Evolutionary conservation across 139 green algal genomes (phyloP).

Genomic region (Picochlorum costavermella): DNA sequence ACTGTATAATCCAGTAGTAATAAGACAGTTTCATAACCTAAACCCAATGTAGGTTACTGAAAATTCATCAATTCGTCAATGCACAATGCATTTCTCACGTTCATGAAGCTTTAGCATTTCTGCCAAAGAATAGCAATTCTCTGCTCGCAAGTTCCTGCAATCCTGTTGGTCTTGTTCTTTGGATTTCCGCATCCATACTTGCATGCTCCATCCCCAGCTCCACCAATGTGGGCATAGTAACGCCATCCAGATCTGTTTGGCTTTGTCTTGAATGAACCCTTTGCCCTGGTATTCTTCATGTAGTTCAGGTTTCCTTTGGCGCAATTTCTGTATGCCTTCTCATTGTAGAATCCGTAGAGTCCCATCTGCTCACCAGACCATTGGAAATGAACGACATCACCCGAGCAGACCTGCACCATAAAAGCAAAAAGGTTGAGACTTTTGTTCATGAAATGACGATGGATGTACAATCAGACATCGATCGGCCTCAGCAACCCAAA

Average conservation of each 20-base stretch:
- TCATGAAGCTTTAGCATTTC: neutral
- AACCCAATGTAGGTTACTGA: too few species aligned
- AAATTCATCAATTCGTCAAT: too few species aligned
- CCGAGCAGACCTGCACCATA: neutral
- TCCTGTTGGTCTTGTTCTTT: slow-evolving; percentile 1
- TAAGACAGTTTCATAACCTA: too few species aligned
- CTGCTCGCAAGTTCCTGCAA: neutral
- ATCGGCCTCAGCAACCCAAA: too few species aligned
- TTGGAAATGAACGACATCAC: neutral
- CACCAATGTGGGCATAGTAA: neutral
- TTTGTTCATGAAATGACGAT: too few species aligned
- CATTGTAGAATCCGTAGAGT: neutral
- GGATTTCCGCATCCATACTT: neutral
- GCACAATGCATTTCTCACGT: too few species aligned
- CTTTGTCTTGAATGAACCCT: neutral
- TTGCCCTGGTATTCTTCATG: neutral
- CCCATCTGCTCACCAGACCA: neutral
- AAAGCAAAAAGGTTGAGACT: too few species aligned
- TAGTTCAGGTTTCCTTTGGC: neutral
- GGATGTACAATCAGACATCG: too few species aligned
- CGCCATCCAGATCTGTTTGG: slow-evolving; percentile 8
- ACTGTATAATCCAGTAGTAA: too few species aligned
- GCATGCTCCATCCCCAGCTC: neutral
- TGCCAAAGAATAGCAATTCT: slow-evolving; percentile 1
- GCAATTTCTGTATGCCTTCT: neutral